Percentiles rank a stretch among this genome's conserved stretches.
These are phyloP conservation scores for Aspergillus ibericus DNA, from an alignment of 2,329 filamentous ascomycete species.

Conservation along the genomic window DNA sequence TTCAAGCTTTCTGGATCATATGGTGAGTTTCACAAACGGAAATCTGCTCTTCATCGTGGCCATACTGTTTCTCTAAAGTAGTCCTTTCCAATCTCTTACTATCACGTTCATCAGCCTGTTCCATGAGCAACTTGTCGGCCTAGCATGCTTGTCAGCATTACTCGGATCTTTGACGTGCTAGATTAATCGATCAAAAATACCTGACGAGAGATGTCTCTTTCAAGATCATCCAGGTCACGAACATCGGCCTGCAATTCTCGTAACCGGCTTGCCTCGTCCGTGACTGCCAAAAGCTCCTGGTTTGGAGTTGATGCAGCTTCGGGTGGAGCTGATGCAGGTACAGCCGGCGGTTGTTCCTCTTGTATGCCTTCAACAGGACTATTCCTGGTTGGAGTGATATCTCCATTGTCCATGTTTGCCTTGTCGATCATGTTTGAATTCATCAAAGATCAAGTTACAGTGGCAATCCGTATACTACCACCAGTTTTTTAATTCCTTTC, in stretches of 20 bases:
- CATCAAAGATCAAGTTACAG: neutral
- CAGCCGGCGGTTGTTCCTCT: neutral
- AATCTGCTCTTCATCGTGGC: neutral
- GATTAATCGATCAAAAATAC: constrained; percentile 23
- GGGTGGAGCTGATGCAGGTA: neutral
- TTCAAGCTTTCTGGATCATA: constrained; percentile 56
- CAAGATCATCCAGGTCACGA: constrained; percentile 84
- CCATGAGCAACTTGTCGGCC: constrained; percentile 60
- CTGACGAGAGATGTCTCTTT: constrained; percentile 75
- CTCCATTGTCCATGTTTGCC: neutral
- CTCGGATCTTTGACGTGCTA: neutral
- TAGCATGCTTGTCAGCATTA: constrained; percentile 17
- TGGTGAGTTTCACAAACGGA: constrained; percentile 3
- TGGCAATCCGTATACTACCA: neutral
- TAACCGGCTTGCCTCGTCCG: constrained; percentile 61
- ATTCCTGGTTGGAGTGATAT: neutral
- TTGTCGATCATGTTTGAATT: neutral
- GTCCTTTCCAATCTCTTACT: constrained; percentile 63
- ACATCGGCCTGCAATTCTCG: constrained; percentile 66
- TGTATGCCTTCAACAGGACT: neutral
- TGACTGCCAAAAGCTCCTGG: constrained; percentile 5
- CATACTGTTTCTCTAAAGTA: constrained; percentile 48
- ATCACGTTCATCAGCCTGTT: constrained; percentile 65
- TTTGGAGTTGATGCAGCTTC: neutral
- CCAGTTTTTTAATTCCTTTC: neutral